Evolutionary conservation across 345 rosid species (phyloP).

Genomic region (Eucalyptus lansdowneana): DNA sequence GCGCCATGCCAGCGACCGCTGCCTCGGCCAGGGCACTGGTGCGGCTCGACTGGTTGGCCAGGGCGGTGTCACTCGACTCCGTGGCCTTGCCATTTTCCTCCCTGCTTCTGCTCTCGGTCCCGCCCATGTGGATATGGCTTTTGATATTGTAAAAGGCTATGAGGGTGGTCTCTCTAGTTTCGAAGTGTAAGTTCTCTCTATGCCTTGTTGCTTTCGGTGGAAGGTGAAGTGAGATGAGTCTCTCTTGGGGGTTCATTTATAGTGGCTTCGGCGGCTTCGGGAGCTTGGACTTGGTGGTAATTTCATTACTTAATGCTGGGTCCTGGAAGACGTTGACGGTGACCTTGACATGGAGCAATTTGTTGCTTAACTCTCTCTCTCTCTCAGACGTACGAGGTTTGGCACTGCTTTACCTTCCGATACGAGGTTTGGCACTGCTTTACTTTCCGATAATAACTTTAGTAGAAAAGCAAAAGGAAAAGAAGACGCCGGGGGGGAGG

Average conservation of each 20-base stretch:
- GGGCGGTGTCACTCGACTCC: neutral
- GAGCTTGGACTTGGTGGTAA: neutral
- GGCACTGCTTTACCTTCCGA: no score
- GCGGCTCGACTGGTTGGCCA: neutral
- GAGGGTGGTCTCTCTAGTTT: neutral
- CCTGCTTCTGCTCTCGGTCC: neutral
- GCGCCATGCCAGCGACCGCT: accelerated
- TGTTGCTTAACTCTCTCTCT: no score
- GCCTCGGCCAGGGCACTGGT: neutral
- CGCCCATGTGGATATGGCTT: neutral
- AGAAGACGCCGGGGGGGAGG: no score
- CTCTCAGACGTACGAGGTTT: no score
- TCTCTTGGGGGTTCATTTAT: neutral
- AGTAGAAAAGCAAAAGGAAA: no score
- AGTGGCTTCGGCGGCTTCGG: neutral
- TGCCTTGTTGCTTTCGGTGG: neutral
- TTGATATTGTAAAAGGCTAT: neutral
- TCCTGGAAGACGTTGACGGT: neutral
- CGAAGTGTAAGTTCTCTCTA: neutral
- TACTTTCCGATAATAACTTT: no score
- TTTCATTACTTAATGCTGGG: neutral
- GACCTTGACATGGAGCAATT: no score
- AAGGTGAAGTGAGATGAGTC: neutral
- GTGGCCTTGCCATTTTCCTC: neutral
- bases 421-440: no score